Percentiles rank a stretch among this genome's conserved stretches.
These are phyloP conservation scores for Corrigiola litoralis DNA, from an alignment of 179 eudicot species.

Conservation along the genomic window DNA sequence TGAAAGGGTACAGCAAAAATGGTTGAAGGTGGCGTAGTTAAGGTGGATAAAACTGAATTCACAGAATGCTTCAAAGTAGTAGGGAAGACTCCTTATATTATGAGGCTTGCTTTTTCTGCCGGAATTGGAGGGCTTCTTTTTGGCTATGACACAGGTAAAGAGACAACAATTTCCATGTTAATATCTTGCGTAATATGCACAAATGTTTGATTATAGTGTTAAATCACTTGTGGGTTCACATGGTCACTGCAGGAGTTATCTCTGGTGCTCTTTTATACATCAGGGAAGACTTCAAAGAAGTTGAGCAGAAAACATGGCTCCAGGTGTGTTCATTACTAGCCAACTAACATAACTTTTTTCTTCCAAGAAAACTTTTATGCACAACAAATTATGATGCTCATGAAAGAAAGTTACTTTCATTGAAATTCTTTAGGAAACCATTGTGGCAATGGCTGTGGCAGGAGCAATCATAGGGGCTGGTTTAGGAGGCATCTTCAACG, in stretches of 20 bases:
- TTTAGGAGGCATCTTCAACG: slow-evolving; percentile 54
- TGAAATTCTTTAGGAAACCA: slow-evolving; percentile 63
- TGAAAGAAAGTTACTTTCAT: too few species aligned
- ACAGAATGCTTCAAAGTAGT: slow-evolving; percentile 54
- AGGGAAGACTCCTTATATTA: slow-evolving; percentile 57
- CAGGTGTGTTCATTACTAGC: slow-evolving; percentile 34
- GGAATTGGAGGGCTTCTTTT: slow-evolving; percentile 84
- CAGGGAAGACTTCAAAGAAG: slow-evolving; percentile 54
- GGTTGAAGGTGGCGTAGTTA: slow-evolving; percentile 57
- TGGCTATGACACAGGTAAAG: slow-evolving; percentile 94
- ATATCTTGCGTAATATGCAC: background rate
- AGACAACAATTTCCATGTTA: too few species aligned
- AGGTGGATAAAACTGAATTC: slow-evolving; percentile 52
- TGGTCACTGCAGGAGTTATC: slow-evolving; percentile 53
- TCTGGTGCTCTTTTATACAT: slow-evolving; percentile 80
- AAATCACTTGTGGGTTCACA: too few species aligned
- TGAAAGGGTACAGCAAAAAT: slow-evolving; percentile 12
- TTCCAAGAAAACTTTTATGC: too few species aligned
- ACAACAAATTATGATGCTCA: too few species aligned
- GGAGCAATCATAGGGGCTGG: slow-evolving; percentile 75
- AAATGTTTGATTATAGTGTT: too few species aligned
- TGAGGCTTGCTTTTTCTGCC: slow-evolving; percentile 76
- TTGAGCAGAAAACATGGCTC: slow-evolving; percentile 50
- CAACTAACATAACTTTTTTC: too few species aligned
- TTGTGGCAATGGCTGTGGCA: slow-evolving; percentile 72